These are phyloP conservation scores for Umbelopsis sp. DNA, from an alignment of 371 early-diverging fungal species.

Conservation along the genomic window DNA sequence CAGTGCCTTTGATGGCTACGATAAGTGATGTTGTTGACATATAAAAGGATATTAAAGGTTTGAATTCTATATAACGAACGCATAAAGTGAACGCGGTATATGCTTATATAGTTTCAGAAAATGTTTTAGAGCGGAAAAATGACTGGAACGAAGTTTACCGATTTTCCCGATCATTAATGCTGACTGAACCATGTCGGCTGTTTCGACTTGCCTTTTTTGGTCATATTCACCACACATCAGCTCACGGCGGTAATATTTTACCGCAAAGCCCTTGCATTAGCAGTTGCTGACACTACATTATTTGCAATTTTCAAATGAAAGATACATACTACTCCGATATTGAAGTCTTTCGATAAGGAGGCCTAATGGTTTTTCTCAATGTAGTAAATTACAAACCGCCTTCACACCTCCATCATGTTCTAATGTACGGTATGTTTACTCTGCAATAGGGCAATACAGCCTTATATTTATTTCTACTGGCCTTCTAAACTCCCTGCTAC, in stretches of 20 bases:
- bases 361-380: no score
- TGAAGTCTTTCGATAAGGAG: no score
- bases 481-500: slow-evolving; percentile 53
- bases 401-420: no score
- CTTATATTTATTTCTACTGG: neutral
- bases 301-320: no score
- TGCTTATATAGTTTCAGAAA: neutral
- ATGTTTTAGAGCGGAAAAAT: neutral
- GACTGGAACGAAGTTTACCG: no score
- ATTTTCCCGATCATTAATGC: neutral
- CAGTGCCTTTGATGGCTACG: slow-evolving; percentile 27
- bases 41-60: neutral
- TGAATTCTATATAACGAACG: neutral
- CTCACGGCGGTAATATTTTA: neutral
- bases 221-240: slow-evolving; percentile 5
- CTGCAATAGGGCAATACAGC: no score
- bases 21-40: slow-evolving; percentile 34
- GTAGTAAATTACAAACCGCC: no score
- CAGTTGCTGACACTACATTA: neutral
- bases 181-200: neutral
- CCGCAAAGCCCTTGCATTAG: neutral
- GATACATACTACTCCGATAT: no score
- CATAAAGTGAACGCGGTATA: no score
- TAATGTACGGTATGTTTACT: no score
- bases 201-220: neutral